Evolutionary conservation across 352 stramenopile genomes (phyloP).

Genomic region (Lagenidium giganteum): DNA sequence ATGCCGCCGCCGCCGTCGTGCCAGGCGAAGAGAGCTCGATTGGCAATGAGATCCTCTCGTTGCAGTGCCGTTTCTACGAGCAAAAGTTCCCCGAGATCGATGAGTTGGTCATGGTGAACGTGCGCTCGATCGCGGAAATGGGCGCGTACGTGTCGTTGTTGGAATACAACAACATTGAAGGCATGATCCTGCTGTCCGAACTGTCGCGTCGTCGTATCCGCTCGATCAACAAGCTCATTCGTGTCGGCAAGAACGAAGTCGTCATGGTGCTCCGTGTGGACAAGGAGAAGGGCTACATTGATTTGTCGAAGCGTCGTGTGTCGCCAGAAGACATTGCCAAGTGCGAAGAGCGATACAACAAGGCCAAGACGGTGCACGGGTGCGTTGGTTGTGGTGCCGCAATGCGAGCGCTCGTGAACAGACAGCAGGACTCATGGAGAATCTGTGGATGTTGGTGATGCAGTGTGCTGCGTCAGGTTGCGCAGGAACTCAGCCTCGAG

Average conservation of each 20-base stretch:
- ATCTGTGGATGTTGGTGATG: constrained; percentile 66
- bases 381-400: constrained; percentile 85
- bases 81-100: constrained; percentile 96
- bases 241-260: constrained; percentile 99
- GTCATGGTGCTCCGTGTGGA: constrained; percentile 99
- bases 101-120: constrained; percentile 95
- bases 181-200: constrained; percentile 99
- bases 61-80: constrained; percentile 91
- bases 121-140: constrained; percentile 99
- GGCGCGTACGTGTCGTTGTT: constrained; percentile 99
- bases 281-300: constrained; percentile 99
- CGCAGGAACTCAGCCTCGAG: constrained; percentile 66
- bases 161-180: constrained; percentile 99
- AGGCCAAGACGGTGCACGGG: constrained; percentile 99
- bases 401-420: too few relatives aligned
- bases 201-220: constrained; percentile 98
- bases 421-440: constrained; percentile 4
- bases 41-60: constrained; percentile 66
- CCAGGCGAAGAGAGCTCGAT: constrained; percentile 34
- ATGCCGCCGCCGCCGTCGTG: constrained; percentile 13
- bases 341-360: constrained; percentile 99
- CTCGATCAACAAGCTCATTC: constrained; percentile 99
- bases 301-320: constrained; percentile 99
- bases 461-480: constrained; percentile 87
- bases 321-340: constrained; percentile 98